phyloP scores from a whole-genome alignment of 306 rosid genomes.

The Gastrolobium bilobum region DNA sequence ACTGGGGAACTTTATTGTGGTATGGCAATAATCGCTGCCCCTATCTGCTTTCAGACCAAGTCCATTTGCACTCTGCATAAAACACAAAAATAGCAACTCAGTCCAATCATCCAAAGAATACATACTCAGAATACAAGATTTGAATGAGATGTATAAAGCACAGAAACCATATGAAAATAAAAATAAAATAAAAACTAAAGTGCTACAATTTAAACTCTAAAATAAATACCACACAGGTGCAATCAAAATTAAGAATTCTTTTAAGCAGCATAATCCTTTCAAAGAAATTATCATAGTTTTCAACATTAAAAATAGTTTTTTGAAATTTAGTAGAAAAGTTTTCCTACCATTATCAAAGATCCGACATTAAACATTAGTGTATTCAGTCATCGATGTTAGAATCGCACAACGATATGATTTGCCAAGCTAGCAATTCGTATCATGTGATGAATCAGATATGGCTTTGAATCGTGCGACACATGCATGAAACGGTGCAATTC shows the following conservation, averaged over 20 bases:
- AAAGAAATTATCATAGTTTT: conserved; percentile 25
- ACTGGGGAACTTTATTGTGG: conserved; percentile 72
- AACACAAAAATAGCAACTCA: conserved; percentile 32
- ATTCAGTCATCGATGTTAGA: not conserved
- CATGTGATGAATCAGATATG: no score
- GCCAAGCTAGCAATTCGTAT: no score
- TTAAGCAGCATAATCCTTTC: conserved; percentile 3
- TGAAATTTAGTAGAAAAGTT: not conserved
- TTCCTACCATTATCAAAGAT: conserved; percentile 5
- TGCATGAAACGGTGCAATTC: no score
- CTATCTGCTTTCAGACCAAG: conserved; percentile 76
- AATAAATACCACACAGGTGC: not conserved
- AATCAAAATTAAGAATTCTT: not conserved
- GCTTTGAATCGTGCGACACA: no score
- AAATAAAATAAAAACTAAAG: not conserved
- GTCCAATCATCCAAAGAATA: conserved; percentile 9
- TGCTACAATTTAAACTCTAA: conserved; percentile 14
- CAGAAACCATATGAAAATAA: conserved; percentile 1
- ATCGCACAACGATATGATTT: no score
- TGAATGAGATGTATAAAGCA: not conserved
- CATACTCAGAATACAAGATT: conserved; percentile 4
- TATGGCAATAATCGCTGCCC: conserved; percentile 75
- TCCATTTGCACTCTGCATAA: conserved; percentile 86
- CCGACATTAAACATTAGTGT: not conserved
- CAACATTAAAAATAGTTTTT: not conserved